Evolutionary conservation across 352 stramenopile species (phyloP), one percentile per base, ranked within the genome.

Genomic region (Pythium biforme): DNA sequence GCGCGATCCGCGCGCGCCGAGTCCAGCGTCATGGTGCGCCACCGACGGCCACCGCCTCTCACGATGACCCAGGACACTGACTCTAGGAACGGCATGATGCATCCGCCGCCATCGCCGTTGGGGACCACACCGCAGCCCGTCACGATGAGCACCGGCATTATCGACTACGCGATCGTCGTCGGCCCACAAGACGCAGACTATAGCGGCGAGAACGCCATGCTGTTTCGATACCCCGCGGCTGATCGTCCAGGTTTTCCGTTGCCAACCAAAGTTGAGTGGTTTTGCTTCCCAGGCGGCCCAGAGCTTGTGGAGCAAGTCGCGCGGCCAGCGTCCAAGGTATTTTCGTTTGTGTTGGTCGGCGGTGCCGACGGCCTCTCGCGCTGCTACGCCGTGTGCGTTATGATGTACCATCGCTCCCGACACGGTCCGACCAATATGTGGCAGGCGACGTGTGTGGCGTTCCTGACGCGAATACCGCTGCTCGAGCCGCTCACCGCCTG

Each of bases 191-290:
- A 64, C 27, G 27, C 23, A 3, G 62, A 63, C 11, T 53, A 56
- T 26, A 55, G 23, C 14, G 39, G 77, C 17, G 84, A 94, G 39
- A 88, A 83, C 31, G 52, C 77, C 5, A 66, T 95, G 25, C 69
- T 81, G 7, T 88, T 88, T 34, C 72, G 81, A 2, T 94, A 88
- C 51, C 86, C 86, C n/a, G 31, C 22, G 0, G 62, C 55, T 2
- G 83, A 94, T 59, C 73, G 80, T 8, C 70, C 52, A 6, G 64
- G 79, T 19, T 94, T 91, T 61, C 77, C 84, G 7, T 53, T 94
- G 20, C 86, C 86, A 1, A 95, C 84, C 1, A 95, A 95, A 68
- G 86, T 95, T 50, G 86, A 95, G 65, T 95, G 86, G 86, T 95
- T 95, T 64, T 95, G 86, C 57, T 94, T 94, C 46, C 85, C 86